phyloP scores from a whole-genome alignment of 768 basidiomycete species.

The Tricholoma sp. region DNA sequence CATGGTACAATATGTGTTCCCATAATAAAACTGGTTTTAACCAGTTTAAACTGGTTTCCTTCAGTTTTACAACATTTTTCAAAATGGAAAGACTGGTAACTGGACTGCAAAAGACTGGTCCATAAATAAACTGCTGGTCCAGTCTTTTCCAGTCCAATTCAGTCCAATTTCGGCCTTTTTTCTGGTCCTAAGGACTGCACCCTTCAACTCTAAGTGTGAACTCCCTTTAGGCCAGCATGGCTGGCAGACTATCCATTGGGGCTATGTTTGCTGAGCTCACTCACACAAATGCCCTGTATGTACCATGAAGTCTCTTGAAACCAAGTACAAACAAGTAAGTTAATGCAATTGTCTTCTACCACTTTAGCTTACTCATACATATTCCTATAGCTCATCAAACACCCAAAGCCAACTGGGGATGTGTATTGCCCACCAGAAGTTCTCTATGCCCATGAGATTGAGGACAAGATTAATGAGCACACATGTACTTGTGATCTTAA shows the following conservation, averaged over 20 bases:
- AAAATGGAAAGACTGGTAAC: too few relatives aligned
- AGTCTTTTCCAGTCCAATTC: too few relatives aligned
- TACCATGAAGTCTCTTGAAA: background rate
- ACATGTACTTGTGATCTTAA: background rate
- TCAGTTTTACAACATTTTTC: too few relatives aligned
- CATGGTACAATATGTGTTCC: too few relatives aligned
- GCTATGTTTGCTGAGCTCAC: background rate
- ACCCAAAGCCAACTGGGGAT: background rate
- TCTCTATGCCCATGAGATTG: background rate
- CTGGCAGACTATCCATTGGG: background rate
- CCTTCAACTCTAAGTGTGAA: too few relatives aligned
- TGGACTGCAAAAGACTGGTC: too few relatives aligned
- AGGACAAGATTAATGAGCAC: background rate
- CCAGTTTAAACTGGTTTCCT: too few relatives aligned
- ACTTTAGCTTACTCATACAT: background rate
- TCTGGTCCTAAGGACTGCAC: too few relatives aligned
- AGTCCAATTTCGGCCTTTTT: too few relatives aligned
- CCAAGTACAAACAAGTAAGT: background rate
- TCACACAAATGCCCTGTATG: background rate
- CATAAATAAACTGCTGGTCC: too few relatives aligned
- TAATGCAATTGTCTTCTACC: too few relatives aligned
- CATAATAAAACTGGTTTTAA: too few relatives aligned
- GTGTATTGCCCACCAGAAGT: background rate
- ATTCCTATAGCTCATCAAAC: background rate
- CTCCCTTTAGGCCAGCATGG: slow-evolving; percentile 16